Evolutionary conservation across 768 basidiomycete species (phyloP).

Genomic region (Russula virescens): DNA sequence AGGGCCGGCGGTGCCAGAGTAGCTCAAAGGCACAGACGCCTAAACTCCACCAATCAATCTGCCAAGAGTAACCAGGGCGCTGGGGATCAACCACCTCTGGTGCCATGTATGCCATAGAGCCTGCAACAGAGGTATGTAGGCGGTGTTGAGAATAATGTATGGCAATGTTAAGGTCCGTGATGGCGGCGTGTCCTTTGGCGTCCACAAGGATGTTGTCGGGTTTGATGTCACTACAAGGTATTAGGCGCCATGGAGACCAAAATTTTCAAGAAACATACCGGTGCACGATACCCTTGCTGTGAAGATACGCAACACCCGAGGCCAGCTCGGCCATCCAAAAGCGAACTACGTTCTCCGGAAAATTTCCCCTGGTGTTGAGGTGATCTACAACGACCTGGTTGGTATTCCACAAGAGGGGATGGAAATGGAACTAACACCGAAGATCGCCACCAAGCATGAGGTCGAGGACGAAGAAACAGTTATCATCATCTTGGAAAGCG

Average conservation of each 20-base stretch:
- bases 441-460: slow-evolving; percentile 95
- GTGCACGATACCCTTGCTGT: slow-evolving; percentile 88
- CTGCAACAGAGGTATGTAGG: slow-evolving; percentile 87
- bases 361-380: slow-evolving; percentile 60
- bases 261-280: slow-evolving; percentile 49
- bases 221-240: slow-evolving; percentile 71
- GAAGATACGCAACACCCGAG: slow-evolving; percentile 82
- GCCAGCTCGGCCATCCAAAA: slow-evolving; percentile 91
- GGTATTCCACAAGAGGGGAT: neutral
- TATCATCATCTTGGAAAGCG: slow-evolving; percentile 96
- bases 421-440: slow-evolving; percentile 55
- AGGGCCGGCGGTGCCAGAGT: slow-evolving; percentile 77
- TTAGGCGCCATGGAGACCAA: slow-evolving; percentile 18
- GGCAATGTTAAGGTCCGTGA: slow-evolving; percentile 99
- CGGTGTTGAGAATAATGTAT: slow-evolving; percentile 93
- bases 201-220: slow-evolving; percentile 97
- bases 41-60: slow-evolving; percentile 94
- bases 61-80: slow-evolving; percentile 89
- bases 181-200: slow-evolving; percentile 87
- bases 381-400: slow-evolving; percentile 53
- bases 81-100: slow-evolving; percentile 76
- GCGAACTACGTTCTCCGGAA: slow-evolving; percentile 66
- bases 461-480: slow-evolving; percentile 97
- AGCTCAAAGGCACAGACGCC: slow-evolving; percentile 89
- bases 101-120: slow-evolving; percentile 99